phyloP scores from a whole-genome alignment of 768 basidiomycete genomes.

The Xerocomellus intermedius region DNA sequence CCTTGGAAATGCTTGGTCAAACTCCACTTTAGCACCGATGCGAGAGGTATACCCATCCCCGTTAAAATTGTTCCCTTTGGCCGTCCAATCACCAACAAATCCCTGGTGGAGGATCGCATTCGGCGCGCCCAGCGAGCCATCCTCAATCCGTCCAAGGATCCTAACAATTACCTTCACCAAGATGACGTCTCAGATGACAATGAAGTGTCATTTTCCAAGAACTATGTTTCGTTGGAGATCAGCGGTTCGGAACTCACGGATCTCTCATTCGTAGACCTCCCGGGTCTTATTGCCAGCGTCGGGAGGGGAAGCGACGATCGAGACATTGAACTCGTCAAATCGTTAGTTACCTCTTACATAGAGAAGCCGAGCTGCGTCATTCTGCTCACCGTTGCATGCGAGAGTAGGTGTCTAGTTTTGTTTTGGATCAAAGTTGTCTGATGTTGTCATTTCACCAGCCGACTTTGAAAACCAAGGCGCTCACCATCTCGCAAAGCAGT shows the following conservation, averaged over 20 bases:
- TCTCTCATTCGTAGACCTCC: slow-evolving; percentile 64
- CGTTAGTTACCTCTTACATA: slow-evolving; percentile 59
- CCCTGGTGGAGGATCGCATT: slow-evolving; percentile 62
- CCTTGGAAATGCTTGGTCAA: slow-evolving; percentile 54
- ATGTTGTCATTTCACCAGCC: slow-evolving; percentile 45
- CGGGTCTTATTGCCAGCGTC: slow-evolving; percentile 61
- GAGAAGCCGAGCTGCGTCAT: slow-evolving; percentile 67
- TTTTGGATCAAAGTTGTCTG: slow-evolving; percentile 35
- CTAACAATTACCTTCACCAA: slow-evolving; percentile 13
- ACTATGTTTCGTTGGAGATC: slow-evolving; percentile 57
- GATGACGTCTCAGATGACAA: slow-evolving; percentile 11
- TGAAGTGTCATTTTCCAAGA: slow-evolving; percentile 47
- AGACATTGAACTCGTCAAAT: slow-evolving; percentile 63
- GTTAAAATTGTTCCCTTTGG: slow-evolving; percentile 46
- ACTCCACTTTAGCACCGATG: slow-evolving; percentile 44
- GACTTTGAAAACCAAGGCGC: slow-evolving; percentile 82
- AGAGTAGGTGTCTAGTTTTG: slow-evolving; percentile 17
- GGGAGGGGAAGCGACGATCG: slow-evolving; percentile 45
- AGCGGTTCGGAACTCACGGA: slow-evolving; percentile 59
- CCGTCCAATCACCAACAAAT: slow-evolving; percentile 45
- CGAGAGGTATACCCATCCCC: slow-evolving; percentile 36
- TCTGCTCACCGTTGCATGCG: slow-evolving; percentile 57
- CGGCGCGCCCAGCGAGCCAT: slow-evolving; percentile 65
- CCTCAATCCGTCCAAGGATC: slow-evolving; percentile 48
- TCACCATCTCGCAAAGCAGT: slow-evolving; percentile 56